phyloP scores from a whole-genome alignment of 169 alveolate species.

The Plasmodium falciparum region DNA sequence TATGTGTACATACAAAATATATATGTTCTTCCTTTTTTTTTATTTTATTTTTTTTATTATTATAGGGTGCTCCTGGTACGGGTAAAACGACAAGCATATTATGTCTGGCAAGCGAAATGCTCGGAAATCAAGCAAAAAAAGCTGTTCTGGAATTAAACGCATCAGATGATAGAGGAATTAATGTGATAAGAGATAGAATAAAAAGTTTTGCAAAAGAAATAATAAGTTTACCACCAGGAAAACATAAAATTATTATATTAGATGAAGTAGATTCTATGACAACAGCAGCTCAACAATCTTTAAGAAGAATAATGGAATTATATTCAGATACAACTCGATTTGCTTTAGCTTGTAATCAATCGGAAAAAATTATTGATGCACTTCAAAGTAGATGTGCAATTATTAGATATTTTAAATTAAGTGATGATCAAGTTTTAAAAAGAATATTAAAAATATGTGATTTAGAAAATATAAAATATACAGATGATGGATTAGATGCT shows the following conservation, averaged over 20 bases:
- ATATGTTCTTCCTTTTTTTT: not conserved
- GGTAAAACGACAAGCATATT: conserved; percentile 99
- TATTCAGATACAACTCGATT: conserved; percentile 98
- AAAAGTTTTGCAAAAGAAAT: conserved; percentile 97
- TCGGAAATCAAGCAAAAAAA: conserved; percentile 90
- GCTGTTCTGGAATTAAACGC: conserved; percentile 99
- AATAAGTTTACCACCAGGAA: conserved; percentile 94
- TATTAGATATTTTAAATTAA: conserved; percentile 95
- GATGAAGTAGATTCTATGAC: conserved; percentile 99
- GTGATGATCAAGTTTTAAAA: conserved; percentile 93
- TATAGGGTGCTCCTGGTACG: conserved; percentile 99
- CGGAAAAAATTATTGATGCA: conserved; percentile 98
- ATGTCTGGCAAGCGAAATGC: conserved; percentile 97
- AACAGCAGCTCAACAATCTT: conserved; percentile 99
- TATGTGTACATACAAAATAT: not conserved
- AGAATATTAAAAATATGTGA: conserved; percentile 92
- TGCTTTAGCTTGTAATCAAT: conserved; percentile 99
- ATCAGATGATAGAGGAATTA: conserved; percentile 99
- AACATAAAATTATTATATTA: conserved; percentile 97
- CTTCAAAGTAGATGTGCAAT: conserved; percentile 99
- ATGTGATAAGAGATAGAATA: conserved; percentile 98
- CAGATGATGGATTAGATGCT: conserved; percentile 96
- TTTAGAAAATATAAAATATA: conserved; percentile 86
- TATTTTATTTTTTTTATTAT: not conserved
- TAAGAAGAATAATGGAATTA: conserved; percentile 98